Percentiles rank a stretch among this genome's conserved stretches.
Conservation (phyloP, 2,329 filamentous ascomycete species). For the Cadophora luteo-olivacea region DNA sequence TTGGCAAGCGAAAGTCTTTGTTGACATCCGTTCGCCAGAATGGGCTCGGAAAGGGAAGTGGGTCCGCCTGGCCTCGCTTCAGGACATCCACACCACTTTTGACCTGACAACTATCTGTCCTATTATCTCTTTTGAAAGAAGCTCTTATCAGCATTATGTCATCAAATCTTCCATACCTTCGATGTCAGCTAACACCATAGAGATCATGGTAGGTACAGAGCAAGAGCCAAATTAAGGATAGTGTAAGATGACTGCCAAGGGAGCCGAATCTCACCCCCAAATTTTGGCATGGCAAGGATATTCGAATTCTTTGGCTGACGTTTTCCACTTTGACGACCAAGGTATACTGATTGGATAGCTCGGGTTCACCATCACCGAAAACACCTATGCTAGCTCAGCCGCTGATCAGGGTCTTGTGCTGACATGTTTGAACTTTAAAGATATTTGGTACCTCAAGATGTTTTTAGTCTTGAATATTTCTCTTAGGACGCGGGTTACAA, state of each 20-base stretch:
- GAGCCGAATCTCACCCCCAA: not conserved
- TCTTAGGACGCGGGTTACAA: no score
- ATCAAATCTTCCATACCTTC: no score
- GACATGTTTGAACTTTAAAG: not conserved
- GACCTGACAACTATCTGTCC: no score
- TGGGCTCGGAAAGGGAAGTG: not conserved
- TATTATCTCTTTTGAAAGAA: no score
- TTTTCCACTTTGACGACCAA: not conserved
- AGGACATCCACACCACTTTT: not conserved
- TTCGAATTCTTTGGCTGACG: not conserved
- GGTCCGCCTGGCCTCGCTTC: not conserved
- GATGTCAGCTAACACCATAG: no score
- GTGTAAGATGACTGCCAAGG: not conserved
- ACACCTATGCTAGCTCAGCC: not conserved
- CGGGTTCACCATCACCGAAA: not conserved
- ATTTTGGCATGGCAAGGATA: not conserved
- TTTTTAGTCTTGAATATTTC: no score
- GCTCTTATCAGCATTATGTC: no score
- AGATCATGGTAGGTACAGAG: no score
- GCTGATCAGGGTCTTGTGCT: not conserved
- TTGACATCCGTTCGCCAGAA: not conserved
- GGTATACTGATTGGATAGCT: not conserved
- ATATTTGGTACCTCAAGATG: no score
- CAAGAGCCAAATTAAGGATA: not conserved
- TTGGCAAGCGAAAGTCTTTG: not conserved